Base-by-base conservation (phyloP, 1,284 basidiomycete species). In the Moesziomyces sp. region DNA sequence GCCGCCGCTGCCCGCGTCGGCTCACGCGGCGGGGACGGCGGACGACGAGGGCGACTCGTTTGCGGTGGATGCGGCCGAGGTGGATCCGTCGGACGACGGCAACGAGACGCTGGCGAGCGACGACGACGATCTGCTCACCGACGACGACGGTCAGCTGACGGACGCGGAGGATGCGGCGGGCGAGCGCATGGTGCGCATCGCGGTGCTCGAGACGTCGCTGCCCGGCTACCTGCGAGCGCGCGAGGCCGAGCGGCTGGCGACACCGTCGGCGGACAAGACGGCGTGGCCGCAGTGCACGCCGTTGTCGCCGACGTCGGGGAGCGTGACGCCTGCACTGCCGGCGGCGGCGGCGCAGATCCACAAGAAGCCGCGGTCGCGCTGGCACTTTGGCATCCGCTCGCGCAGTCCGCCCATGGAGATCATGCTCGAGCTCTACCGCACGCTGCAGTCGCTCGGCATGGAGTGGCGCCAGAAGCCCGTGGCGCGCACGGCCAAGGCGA, bases 371-470 rank as follows among this genome's bases (percentile, higher is more conserved):
- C 65, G 80, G 24, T 78, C 91, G 91, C 81, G 79, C 16, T 99
- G 97, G 97, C 97, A 99, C 85, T 99, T 98, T 83, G 96, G 97
- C 6, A 99, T 99, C 46, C 89, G 96, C 40, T 94, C 93, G 74
- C 89, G 94, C 59, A 94, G 92, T 63, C 94, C 94, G 46, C 96
- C 96, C 21, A 97, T 98, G 93, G 96, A 98, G 85, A 96, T 99
- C 46, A 97, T 99, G 95, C 87, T 97, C 24, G 96, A 98, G 87
- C 97, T 99, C 60, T 99, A 99, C 86, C 88, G 93, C 68, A 97
- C 95, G 55, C 86, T 99, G 59, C 92, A 92, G 85, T 87, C 90
- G 58, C 87, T 99, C n/a, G 93, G 92, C 19, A 97, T 99, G 93
- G 94, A 99, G 85, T 99, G 96, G 95, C 85, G 86, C 46, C 79